phyloP scores from a whole-genome alignment of 2,329 filamentous ascomycete genomes.

The Verticillium zaregamsianum region DNA sequence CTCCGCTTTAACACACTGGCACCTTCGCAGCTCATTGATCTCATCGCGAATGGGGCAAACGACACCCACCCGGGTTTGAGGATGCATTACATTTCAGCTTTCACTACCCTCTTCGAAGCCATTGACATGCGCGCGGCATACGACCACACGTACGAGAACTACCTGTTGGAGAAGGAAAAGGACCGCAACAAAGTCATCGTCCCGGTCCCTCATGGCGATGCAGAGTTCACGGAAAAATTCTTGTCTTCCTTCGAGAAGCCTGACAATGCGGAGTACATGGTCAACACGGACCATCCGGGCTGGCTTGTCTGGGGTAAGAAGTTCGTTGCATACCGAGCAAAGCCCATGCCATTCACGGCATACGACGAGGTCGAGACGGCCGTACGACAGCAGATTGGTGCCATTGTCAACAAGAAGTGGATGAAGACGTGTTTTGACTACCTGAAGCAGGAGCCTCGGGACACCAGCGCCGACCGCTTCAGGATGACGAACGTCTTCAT shows the following conservation, averaged over 20 bases:
- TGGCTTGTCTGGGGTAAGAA: conserved; percentile 95
- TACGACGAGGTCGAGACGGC: conserved; percentile 79
- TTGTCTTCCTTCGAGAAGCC: conserved; percentile 73
- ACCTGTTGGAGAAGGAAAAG: conserved; percentile 73
- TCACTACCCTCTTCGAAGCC: conserved; percentile 73
- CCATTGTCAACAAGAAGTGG: conserved; percentile 78
- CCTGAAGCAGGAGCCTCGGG: conserved; percentile 92
- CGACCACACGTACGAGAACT: conserved; percentile 82
- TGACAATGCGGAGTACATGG: conserved; percentile 73
- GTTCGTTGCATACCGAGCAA: conserved; percentile 74
- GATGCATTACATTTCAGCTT: conserved; percentile 73
- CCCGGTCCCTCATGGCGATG: conserved; percentile 67
- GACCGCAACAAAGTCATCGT: conserved; percentile 74
- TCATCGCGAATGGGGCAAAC: conserved; percentile 78
- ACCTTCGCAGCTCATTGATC: conserved; percentile 73
- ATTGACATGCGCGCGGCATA: conserved; percentile 85
- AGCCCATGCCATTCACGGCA: conserved; percentile 59
- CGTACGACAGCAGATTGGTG: conserved; percentile 75
- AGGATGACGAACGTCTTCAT: conserved; percentile 83
- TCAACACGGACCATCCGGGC: conserved; percentile 87
- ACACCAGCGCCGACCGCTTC: conserved; percentile 78
- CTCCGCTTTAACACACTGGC: conserved; percentile 89
- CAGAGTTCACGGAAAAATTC: conserved; percentile 74
- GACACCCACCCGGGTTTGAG: conserved; percentile 87
- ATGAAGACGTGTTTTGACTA: conserved; percentile 84